Base-by-base conservation (phyloP, 2,329 filamentous ascomycete genomes). In the Domatiomyces catenatus region DNA sequence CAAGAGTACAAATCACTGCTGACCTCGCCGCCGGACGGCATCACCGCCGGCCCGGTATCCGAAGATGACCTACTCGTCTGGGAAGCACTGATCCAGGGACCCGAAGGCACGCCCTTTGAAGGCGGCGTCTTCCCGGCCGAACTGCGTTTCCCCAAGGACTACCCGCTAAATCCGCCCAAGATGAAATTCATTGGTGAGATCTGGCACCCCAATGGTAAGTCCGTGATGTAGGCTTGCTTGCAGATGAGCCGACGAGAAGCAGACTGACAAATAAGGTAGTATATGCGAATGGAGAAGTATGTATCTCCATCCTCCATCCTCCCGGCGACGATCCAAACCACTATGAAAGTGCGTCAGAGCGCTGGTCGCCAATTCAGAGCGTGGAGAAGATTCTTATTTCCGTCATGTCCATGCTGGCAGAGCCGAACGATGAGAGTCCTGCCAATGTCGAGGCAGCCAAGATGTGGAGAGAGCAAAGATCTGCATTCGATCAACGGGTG, bases 281-380 rank as follows among this genome's bases (percentile, higher is more conserved):
- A 48, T 96, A 96, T 66, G 78, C 84, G 15, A 90, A 84, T 65
- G 90, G 90, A 56, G 78, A 90, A 17, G 92, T 96, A 60, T 96
- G 90, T 72, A 96, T 96, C 63, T 94, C 86, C n/a, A 96, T 96
- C 71, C 81, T 96, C 1, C 90, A 96, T 68, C 84, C 90, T 2
- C 90, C 90, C 2, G 90, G 92, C 62, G 90, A 96, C 70, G 90
- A 96, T 68, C 92, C 92, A 50, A 95, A 95, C 71, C 89, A 94
- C 73, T 96, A 96, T 75, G 90, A 96, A 69, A 86, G 90, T 61
- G 90, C 92, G 6, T 88, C 84, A 1, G 92, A 96, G 72, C 82
- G 90, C 56, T 96, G 90, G 90, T 90, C 84, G 24, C 90, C 90
- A 10, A 94, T 96, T 56, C 92, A 96, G 71, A 92, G 84, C 53